These are phyloP conservation scores for Eutreptiella sp. DNA, from an alignment of 208 protist genomes.

Conservation along the genomic window DNA sequence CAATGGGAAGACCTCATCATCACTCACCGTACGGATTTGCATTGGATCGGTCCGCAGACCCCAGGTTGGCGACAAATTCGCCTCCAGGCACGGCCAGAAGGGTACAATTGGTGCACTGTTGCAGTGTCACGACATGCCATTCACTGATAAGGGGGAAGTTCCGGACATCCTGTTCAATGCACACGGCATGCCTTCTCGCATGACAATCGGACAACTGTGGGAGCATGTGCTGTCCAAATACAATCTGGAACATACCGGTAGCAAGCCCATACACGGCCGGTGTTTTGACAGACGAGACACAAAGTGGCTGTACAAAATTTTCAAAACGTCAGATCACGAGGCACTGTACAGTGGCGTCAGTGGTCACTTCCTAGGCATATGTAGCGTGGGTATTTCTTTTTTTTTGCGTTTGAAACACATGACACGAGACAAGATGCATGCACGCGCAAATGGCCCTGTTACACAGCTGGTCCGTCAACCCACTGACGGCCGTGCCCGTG, in stretches of 20 bases:
- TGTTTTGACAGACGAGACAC: no score
- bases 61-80: no score
- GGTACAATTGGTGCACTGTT: no score
- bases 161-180: slow-evolving; percentile 99
- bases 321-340: slow-evolving; percentile 95
- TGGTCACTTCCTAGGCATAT: slow-evolving; percentile 97
- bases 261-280: slow-evolving; percentile 76
- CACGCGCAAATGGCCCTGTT: slow-evolving; percentile 81
- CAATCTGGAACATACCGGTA: slow-evolving; percentile 70
- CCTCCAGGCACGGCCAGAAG: no score
- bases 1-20: no score
- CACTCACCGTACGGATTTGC: no score
- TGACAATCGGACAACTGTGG: slow-evolving; percentile 99
- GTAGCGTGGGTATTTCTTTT: slow-evolving; percentile 99
- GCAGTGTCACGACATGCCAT: no score
- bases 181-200: slow-evolving; percentile 92
- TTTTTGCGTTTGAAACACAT: slow-evolving; percentile 99
- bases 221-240: slow-evolving; percentile 97
- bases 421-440: slow-evolving; percentile 99
- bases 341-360: slow-evolving; percentile 90
- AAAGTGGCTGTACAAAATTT: no score
- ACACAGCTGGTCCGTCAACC: slow-evolving; percentile 98
- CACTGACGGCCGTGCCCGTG: slow-evolving; percentile 92
- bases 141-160: no score
- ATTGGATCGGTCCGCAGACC: no score